Evolutionary conservation across 257 asterid species (phyloP), one percentile per base, ranked within the genome.

Genomic region (Solanum ossicruentum): DNA sequence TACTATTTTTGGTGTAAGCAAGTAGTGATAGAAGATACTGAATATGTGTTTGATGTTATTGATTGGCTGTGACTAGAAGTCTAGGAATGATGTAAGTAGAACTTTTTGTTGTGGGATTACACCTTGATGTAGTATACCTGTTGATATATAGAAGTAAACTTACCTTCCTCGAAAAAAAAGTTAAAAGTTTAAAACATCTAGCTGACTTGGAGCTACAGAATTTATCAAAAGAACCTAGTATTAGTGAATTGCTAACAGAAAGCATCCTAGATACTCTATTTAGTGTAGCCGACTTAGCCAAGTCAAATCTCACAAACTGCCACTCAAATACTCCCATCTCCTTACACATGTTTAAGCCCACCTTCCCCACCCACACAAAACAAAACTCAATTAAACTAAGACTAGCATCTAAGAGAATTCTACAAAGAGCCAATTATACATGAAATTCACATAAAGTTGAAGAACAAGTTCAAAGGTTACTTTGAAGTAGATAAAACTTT

Each of bases 401-500:
- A 17, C 23, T 36, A 32, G 51, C 23, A 36, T 67, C 77, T 9
- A 36, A 32, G 51, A 0, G 9, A 67, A 67, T 36, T 36, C 51
- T 16, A 67, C 43, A 67, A 36, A 67, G 77, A 32, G 23, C 77
- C 23, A 77, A 69, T 51, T 49, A 26, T 77, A 26, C 60, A 77
- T 79, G 45, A 20, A 81, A 85, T 82, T 43, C 45, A 81, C 55
- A 73, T 17, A 75, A 51, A 77, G 7, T 15, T 77, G 63, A 51
- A 75, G 82, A 77, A 51, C 41, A 77, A 77, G 52, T 75, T 83
- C 83, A 61, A 87, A 80, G n/a, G 61, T 88, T 93, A 96, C 98
- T 86, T 89, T 94, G 97, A 85, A 96, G 86, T 36, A 90, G 89
- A 88, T 93, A 93, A 85, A 96, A 89, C 87, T 90, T 93, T 84